Conservation (phyloP, 225 moss, liverwort and hornwort genomes). For the Polytrichum formosum region DNA sequence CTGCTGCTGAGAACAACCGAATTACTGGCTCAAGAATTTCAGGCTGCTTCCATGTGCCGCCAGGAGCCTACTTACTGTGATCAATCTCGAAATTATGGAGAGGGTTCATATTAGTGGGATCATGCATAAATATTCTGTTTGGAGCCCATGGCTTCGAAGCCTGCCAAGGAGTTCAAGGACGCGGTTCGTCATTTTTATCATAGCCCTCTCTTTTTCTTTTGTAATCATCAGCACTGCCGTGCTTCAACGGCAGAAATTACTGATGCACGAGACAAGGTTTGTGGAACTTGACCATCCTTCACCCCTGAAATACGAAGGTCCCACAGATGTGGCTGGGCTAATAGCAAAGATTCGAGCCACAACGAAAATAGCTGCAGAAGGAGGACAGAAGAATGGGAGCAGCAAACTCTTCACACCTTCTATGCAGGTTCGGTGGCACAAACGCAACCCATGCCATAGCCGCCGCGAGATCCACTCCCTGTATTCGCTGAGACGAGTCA, state of each 20-base stretch:
- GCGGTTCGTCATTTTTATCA: slow-evolving; percentile 6
- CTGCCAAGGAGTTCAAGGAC: slow-evolving; percentile 9
- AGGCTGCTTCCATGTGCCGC: no score
- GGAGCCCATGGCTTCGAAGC: slow-evolving; percentile 17
- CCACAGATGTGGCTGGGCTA: slow-evolving; percentile 25
- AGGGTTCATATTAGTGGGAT: no score
- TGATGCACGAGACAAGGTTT: slow-evolving; percentile 10
- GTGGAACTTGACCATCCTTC: slow-evolving; percentile 19
- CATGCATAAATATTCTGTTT: no score
- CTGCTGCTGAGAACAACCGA: no score
- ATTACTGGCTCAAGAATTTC: no score
- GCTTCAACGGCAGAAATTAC: slow-evolving; percentile 4
- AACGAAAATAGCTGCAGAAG: slow-evolving; percentile 17
- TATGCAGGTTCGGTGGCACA: slow-evolving; percentile 19
- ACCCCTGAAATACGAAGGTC: slow-evolving; percentile 8
- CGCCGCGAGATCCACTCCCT: slow-evolving; percentile 26
- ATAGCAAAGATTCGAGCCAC: slow-evolving; percentile 21
- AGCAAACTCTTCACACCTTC: slow-evolving; percentile 10
- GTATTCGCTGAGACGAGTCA: slow-evolving; percentile 13
- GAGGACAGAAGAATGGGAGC: slow-evolving; percentile 15
- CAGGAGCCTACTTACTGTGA: no score
- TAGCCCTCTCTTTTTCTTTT: slow-evolving; percentile 10
- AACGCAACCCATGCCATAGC: slow-evolving; percentile 28
- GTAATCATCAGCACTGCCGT: slow-evolving; percentile 12
- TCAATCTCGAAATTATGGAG: no score